Evolutionary conservation across 495 filamentous ascomycete species (phyloP).

Genomic region (Xylaria longipes): DNA sequence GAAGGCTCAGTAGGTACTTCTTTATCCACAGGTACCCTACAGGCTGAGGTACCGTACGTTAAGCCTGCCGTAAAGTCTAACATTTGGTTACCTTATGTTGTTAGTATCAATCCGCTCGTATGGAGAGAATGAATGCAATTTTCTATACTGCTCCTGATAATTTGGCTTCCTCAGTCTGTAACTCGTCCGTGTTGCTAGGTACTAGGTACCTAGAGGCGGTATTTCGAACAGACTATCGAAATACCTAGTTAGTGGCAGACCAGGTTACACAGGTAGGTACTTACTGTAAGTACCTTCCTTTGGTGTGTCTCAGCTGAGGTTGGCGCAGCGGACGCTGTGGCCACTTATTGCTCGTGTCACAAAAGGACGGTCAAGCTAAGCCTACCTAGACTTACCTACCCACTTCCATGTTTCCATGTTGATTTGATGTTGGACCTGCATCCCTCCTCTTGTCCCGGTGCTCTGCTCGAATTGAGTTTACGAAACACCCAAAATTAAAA

Average conservation of each 20-base stretch:
- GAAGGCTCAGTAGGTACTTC: not conserved
- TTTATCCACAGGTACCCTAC: not conserved
- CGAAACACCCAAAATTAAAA: not conserved
- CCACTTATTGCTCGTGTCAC: constrained; percentile 6
- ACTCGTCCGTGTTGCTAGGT: not conserved
- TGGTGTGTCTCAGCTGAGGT: constrained; percentile 5
- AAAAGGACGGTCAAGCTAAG: constrained; percentile 21
- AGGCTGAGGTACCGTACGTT: not conserved
- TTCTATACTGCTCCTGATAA: not conserved
- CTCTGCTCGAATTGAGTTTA: not conserved
- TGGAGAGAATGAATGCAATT: not conserved
- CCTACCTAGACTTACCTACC: not conserved
- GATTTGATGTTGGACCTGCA: not conserved
- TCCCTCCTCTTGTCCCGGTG: not conserved
- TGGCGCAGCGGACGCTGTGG: not conserved
- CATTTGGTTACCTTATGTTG: not conserved
- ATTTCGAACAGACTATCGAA: not conserved
- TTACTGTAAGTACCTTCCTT: not conserved
- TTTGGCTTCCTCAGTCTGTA: not conserved
- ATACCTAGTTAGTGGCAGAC: not conserved
- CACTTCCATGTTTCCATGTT: constrained; percentile 1
- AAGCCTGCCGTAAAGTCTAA: too few relatives aligned
- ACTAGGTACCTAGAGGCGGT: not conserved
- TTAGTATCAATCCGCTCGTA: not conserved
- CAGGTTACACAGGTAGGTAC: too few relatives aligned